Percentiles rank a stretch among this genome's conserved stretches.
Evolutionary conservation across 1,284 basidiomycete species (phyloP).

Genomic region (Malassezia japonica): DNA sequence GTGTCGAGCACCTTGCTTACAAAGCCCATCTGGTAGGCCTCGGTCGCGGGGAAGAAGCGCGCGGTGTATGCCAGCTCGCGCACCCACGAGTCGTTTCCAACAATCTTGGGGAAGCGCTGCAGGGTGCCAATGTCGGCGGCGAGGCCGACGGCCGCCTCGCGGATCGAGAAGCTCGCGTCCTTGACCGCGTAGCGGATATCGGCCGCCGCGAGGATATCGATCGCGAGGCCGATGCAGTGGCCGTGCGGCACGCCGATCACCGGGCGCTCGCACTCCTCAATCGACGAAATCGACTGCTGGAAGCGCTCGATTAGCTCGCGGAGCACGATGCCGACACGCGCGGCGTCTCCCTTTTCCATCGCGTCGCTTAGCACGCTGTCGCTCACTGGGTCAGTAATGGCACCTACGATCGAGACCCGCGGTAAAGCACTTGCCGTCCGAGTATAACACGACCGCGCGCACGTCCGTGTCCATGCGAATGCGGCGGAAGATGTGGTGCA

Average conservation of each 20-base stretch:
- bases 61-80: slow-evolving; percentile 72
- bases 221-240: slow-evolving; percentile 62
- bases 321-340: slow-evolving; percentile 33
- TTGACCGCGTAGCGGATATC: slow-evolving; percentile 69
- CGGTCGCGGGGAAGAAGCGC: slow-evolving; percentile 60
- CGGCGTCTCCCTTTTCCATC: slow-evolving; percentile 27
- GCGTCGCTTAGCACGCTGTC: slow-evolving; percentile 17
- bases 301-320: slow-evolving; percentile 41
- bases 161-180: slow-evolving; percentile 63
- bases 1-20: slow-evolving; percentile 67
- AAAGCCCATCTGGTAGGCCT: slow-evolving; percentile 67
- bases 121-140: slow-evolving; percentile 85
- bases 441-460: slow-evolving; percentile 39
- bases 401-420: slow-evolving; percentile 42
- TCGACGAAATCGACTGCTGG: slow-evolving; percentile 39
- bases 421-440: slow-evolving; percentile 43
- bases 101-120: slow-evolving; percentile 70
- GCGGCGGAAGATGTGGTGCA: slow-evolving; percentile 28
- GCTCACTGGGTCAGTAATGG: slow-evolving; percentile 14
- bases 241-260: slow-evolving; percentile 79
- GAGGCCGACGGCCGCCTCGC: slow-evolving; percentile 80
- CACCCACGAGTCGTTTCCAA: slow-evolving; percentile 67
- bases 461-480: slow-evolving; percentile 35
- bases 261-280: slow-evolving; percentile 64
- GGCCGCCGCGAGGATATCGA: slow-evolving; percentile 66